Conservation (phyloP, 78 protist species). For the Emiliania huxleyi region DNA sequence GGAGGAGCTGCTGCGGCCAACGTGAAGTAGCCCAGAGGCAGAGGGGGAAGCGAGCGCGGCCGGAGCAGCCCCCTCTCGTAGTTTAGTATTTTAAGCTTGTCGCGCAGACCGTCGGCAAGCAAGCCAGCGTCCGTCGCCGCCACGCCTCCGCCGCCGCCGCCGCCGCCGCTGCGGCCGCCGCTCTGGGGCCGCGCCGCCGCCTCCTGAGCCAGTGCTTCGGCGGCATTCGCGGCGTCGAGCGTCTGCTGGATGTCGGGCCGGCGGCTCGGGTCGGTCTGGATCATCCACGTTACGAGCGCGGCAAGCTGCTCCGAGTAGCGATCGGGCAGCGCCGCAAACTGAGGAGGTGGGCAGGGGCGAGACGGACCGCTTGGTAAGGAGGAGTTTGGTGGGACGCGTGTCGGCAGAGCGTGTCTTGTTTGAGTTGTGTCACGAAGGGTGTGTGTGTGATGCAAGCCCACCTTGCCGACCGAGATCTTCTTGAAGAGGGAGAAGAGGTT, state of each 20-base stretch:
- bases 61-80: not conserved
- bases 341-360: too few relatives aligned
- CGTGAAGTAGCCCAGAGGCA: not conserved
- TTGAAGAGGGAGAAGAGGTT: conserved; percentile 13
- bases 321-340: not conserved
- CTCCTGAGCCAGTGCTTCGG: not conserved
- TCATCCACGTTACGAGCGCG: not conserved
- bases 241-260: not conserved
- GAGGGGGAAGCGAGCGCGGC: not conserved
- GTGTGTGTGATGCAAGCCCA: too few relatives aligned
- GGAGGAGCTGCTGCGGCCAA: not conserved
- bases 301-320: not conserved
- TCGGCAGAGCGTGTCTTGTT: too few relatives aligned
- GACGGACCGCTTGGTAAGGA: too few relatives aligned
- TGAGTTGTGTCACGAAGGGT: too few relatives aligned
- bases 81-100: not conserved
- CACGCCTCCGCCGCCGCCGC: not conserved
- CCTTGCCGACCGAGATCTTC: not conserved
- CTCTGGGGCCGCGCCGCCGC: too few relatives aligned
- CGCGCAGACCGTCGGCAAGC: not conserved
- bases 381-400: too few relatives aligned
- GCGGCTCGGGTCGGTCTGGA: not conserved
- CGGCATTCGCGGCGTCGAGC: not conserved
- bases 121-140: not conserved
- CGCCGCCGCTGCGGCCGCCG: not conserved